Conservation (phyloP, 164 flowering plant genomes). For the Malania oleifera region DNA sequence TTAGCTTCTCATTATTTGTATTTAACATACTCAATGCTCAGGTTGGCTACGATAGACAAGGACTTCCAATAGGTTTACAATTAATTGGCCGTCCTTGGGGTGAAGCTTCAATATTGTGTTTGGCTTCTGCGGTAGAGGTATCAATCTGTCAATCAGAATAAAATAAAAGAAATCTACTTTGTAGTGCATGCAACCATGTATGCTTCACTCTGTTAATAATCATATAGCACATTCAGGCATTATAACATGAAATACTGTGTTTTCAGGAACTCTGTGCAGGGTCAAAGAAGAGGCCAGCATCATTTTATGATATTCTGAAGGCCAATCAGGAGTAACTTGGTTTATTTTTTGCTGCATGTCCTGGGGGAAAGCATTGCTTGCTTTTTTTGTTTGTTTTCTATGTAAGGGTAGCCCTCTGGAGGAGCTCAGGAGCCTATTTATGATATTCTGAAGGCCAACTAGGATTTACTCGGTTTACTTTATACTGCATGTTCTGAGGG, state of each 20-base stretch:
- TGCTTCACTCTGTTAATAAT: background rate
- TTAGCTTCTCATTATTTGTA: background rate
- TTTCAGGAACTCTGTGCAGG: conserved; percentile 58
- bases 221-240: background rate
- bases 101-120: conserved; percentile 81
- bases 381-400: too few species aligned
- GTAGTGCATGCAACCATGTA: background rate
- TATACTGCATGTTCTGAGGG: too few species aligned
- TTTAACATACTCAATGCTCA: conserved; percentile 18
- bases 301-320: conserved; percentile 59
- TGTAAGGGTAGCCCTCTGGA: too few species aligned
- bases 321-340: conserved; percentile 18
- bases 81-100: conserved; percentile 95
- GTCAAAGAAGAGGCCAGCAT: conserved; percentile 53
- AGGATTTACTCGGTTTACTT: too few species aligned
- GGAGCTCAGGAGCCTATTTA: too few species aligned
- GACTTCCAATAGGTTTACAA: conserved; percentile 96
- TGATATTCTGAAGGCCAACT: too few species aligned
- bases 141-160: background rate
- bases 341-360: background rate
- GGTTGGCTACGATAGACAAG: conserved; percentile 96
- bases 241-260: background rate
- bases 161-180: background rate
- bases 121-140: conserved; percentile 87
- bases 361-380: too few species aligned